Evolutionary conservation across 2,329 filamentous ascomycete genomes (phyloP).

Genomic region (Neurospora crassa): DNA sequence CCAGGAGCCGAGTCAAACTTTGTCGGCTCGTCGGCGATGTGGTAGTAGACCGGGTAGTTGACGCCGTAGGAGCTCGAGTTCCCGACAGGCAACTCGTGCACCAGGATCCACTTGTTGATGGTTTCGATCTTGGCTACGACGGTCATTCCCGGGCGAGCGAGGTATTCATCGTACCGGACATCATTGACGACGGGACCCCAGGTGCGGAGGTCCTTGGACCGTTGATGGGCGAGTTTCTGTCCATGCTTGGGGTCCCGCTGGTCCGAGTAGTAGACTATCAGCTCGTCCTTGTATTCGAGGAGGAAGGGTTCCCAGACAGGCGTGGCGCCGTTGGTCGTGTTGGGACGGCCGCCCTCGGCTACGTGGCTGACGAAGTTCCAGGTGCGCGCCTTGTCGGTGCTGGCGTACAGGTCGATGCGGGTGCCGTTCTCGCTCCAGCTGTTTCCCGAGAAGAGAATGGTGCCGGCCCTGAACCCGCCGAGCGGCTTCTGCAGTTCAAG

Average conservation of each 20-base stretch:
- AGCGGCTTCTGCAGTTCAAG: constrained; percentile 50
- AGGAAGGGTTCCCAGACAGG: constrained; percentile 68
- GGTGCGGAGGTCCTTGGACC: constrained; percentile 44
- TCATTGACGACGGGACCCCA: constrained; percentile 55
- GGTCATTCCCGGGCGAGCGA: constrained; percentile 59
- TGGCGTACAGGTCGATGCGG: constrained; percentile 60
- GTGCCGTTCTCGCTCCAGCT: constrained; percentile 53
- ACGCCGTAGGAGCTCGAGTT: constrained; percentile 21
- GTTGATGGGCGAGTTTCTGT: constrained; percentile 60
- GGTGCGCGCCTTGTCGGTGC: constrained; percentile 45
- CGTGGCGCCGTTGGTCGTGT: constrained; percentile 53
- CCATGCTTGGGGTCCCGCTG: constrained; percentile 57
- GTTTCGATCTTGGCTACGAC: constrained; percentile 24
- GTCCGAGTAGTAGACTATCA: constrained; percentile 63
- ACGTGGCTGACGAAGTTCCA: constrained; percentile 61
- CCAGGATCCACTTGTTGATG: constrained; percentile 20
- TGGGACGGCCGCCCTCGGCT: constrained; percentile 49
- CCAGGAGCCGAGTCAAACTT: constrained; percentile 25
- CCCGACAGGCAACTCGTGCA: constrained; percentile 23
- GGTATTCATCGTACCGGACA: constrained; percentile 52
- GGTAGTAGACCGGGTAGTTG: constrained; percentile 35
- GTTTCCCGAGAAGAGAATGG: constrained; percentile 51
- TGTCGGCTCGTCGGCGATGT: constrained; percentile 28
- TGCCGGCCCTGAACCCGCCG: constrained; percentile 49
- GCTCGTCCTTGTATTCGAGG: constrained; percentile 43